These are phyloP conservation scores for Friedmanniomyces endolithicus DNA, from an alignment of 495 filamentous ascomycete species.

Conservation along the genomic window DNA sequence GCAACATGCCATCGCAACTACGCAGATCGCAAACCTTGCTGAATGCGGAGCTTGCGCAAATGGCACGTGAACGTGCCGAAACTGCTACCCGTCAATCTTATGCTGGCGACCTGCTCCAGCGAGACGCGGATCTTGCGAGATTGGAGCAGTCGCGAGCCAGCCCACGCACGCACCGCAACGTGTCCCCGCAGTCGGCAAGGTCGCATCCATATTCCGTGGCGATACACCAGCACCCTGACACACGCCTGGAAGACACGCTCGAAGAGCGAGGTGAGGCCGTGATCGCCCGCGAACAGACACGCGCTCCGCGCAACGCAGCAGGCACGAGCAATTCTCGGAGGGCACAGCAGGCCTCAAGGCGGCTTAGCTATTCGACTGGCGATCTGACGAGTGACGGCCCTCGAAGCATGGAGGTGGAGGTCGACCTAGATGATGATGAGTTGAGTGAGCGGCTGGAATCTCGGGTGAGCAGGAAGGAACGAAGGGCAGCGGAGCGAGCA, in stretches of 20 bases:
- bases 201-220: slow-evolving; percentile 1
- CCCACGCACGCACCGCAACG: not conserved
- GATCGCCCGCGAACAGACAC: slow-evolving; percentile 14
- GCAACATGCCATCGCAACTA: not conserved
- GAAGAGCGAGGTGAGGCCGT: slow-evolving; percentile 5
- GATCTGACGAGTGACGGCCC: not conserved
- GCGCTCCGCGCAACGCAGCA: not conserved
- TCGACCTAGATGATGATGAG: not conserved
- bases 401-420: not conserved
- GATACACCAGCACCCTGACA: not conserved
- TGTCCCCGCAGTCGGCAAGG: slow-evolving; percentile 4
- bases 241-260: not conserved
- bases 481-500: not conserved
- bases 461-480: not conserved
- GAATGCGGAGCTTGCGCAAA: slow-evolving; percentile 7
- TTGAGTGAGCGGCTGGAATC: not conserved
- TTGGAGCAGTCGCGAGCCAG: not conserved
- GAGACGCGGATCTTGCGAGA: not conserved
- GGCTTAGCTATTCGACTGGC: not conserved
- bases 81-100: not conserved
- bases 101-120: slow-evolving; percentile 2
- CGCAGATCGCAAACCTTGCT: not conserved
- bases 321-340: not conserved
- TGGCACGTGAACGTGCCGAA: slow-evolving; percentile 10
- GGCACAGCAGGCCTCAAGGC: not conserved